Percentiles rank a stretch among this genome's conserved stretches.
Evolutionary conservation across 2,329 filamentous ascomycete species (phyloP).

Genomic region (Pseudovirgaria hyperparasitica): DNA sequence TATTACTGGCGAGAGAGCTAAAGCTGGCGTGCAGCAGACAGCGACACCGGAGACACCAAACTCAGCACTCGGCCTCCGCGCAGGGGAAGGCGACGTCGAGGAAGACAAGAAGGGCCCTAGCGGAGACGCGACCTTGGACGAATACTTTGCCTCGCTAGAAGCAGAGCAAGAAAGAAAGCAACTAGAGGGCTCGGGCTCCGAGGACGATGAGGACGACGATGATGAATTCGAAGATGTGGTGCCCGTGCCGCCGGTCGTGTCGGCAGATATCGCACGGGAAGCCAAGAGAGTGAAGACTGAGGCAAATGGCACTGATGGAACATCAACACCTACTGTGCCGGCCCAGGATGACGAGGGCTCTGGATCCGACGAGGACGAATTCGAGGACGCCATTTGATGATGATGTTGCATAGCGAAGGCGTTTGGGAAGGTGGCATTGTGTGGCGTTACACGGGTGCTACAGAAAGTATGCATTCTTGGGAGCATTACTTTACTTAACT

Average conservation of each 20-base stretch:
- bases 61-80: slow-evolving; percentile 2
- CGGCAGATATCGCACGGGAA: slow-evolving; percentile 21
- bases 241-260: slow-evolving; percentile 10
- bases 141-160: slow-evolving; percentile 55
- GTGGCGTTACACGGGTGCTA: no score
- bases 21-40: slow-evolving; percentile 1
- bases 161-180: slow-evolving; percentile 42
- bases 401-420: slow-evolving; percentile 15
- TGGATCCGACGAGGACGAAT: slow-evolving; percentile 34
- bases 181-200: slow-evolving; percentile 31
- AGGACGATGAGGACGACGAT: slow-evolving; percentile 39
- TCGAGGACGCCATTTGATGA: slow-evolving; percentile 28
- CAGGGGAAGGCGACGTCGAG: slow-evolving; percentile 31
- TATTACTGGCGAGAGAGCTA: slow-evolving; percentile 43
- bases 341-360: slow-evolving; percentile 31
- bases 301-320: slow-evolving; percentile 14
- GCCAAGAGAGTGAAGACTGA: slow-evolving; percentile 52
- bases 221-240: slow-evolving; percentile 27
- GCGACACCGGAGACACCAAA: slow-evolving; percentile 1
- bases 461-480: no score
- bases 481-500: no score
- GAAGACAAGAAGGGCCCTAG: slow-evolving; percentile 39
- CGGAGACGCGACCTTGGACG: slow-evolving; percentile 45
- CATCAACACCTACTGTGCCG: slow-evolving; percentile 12
- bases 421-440: no score